Percentiles rank a stretch among this genome's conserved stretches.
Conservation (phyloP, 352 stramenopile genomes). For the Pythium volutum region DNA sequence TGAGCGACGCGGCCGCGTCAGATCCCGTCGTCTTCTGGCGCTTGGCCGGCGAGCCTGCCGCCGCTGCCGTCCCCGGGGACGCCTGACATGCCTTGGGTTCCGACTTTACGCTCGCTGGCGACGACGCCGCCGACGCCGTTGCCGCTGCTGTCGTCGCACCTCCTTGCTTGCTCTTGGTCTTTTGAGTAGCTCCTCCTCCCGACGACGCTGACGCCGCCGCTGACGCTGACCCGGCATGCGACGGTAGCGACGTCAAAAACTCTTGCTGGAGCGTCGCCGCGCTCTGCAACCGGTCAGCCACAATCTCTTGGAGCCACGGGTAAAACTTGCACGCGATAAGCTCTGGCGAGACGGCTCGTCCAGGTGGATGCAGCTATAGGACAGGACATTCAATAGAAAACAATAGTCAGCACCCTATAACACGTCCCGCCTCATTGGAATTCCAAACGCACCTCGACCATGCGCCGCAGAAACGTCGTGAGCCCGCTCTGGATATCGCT, state of each 20-base stretch:
- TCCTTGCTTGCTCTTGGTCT: constrained; percentile 38
- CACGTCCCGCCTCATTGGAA: not conserved
- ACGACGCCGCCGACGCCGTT: constrained; percentile 9
- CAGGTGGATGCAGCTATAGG: constrained; percentile 79
- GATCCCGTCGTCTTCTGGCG: constrained; percentile 15
- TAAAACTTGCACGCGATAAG: constrained; percentile 87
- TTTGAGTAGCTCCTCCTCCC: constrained; percentile 18
- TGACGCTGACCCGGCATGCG: constrained; percentile 10
- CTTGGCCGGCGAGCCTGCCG: constrained; percentile 15
- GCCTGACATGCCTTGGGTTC: constrained; percentile 20
- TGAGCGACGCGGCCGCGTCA: constrained; percentile 5
- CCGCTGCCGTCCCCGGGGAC: constrained; percentile 3
- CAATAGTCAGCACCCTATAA: not conserved
- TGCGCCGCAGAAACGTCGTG: constrained; percentile 64
- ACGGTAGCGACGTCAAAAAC: constrained; percentile 25
- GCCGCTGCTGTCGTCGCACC: not conserved
- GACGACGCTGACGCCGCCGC: not conserved
- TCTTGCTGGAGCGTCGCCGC: constrained; percentile 65
- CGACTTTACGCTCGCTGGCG: constrained; percentile 15
- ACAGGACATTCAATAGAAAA: not conserved
- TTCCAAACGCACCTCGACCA: constrained; percentile 63
- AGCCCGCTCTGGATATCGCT: constrained; percentile 70
- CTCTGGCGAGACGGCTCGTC: constrained; percentile 49
- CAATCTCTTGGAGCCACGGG: constrained; percentile 83
- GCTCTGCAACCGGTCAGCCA: constrained; percentile 76